Evolutionary conservation across 371 early-diverging fungal species (phyloP).

Genomic region (Mortierella sp.): DNA sequence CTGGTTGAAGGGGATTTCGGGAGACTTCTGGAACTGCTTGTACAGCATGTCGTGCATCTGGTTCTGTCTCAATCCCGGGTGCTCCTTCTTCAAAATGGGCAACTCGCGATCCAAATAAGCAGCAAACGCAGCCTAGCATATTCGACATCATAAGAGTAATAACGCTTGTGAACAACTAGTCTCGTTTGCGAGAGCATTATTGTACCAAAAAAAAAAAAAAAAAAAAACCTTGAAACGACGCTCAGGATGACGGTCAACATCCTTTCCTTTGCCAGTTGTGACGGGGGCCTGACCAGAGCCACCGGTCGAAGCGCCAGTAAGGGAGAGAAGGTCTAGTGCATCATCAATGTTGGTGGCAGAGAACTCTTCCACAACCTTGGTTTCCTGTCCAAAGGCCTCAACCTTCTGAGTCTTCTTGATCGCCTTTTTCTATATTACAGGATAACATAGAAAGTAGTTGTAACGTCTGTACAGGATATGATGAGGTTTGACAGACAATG

Average conservation of each 20-base stretch:
- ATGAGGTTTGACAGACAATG: not conserved
- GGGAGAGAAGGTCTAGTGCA: slow-evolving; percentile 73
- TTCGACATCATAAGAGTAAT: not conserved
- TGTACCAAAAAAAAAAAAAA: too few relatives aligned
- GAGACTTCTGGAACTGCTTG: slow-evolving; percentile 85
- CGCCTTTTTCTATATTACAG: slow-evolving; percentile 60
- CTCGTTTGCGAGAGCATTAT: too few relatives aligned
- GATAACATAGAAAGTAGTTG: too few relatives aligned
- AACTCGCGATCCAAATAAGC: slow-evolving; percentile 77
- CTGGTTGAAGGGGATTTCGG: slow-evolving; percentile 91
- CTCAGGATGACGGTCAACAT: slow-evolving; percentile 87
- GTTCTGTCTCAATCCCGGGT: slow-evolving; percentile 79
- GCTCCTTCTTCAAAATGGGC: slow-evolving; percentile 72
- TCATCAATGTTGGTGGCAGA: slow-evolving; percentile 84
- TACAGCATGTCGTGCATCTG: slow-evolving; percentile 82
- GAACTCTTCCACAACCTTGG: slow-evolving; percentile 70
- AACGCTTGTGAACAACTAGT: too few relatives aligned
- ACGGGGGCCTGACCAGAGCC: slow-evolving; percentile 44
- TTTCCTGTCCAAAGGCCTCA: slow-evolving; percentile 57
- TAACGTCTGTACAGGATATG: not conserved
- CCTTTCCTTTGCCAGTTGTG: slow-evolving; percentile 58
- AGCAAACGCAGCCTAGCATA: slow-evolving; percentile 72
- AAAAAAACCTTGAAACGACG: slow-evolving; percentile 82
- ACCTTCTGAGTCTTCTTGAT: slow-evolving; percentile 64
- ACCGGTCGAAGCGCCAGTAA: slow-evolving; percentile 40